A percentile compares a stretch with the other conserved stretches of the same genome.
phyloP scores from a whole-genome alignment of 2,329 filamentous ascomycete species.

The Colletotrichum sp. region DNA sequence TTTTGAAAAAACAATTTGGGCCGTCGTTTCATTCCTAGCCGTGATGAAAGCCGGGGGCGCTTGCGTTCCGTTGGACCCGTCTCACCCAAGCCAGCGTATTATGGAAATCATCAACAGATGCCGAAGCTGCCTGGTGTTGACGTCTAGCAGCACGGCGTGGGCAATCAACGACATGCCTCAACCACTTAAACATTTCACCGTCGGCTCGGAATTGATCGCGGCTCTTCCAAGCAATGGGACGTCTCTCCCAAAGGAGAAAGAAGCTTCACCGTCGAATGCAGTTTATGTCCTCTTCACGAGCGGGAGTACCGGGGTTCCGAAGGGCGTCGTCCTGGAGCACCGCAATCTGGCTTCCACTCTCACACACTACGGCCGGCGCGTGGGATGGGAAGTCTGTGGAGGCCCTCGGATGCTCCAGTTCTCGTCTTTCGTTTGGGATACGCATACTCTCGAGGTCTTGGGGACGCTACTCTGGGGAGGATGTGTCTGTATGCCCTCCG shows the following conservation, averaged over 20 bases:
- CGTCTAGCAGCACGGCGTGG: not conserved
- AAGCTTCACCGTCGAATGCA: not conserved
- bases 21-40: conserved; percentile 30
- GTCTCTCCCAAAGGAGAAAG: not conserved
- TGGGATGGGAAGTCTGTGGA: not conserved
- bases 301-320: not conserved
- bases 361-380: not conserved
- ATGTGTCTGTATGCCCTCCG: not conserved
- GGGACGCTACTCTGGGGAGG: not conserved
- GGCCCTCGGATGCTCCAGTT: not conserved
- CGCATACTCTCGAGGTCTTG: not conserved
- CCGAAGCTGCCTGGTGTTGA: not conserved
- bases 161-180: not conserved
- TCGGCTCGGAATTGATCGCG: not conserved
- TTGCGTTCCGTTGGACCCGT: conserved; percentile 32
- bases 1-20: conserved; percentile 29
- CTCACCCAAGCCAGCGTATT: not conserved
- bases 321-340: not conserved
- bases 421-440: not conserved
- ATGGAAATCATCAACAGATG: not conserved
- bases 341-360: not conserved
- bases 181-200: not conserved
- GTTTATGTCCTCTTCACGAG: not conserved
- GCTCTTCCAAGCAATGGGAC: not conserved
- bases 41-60: conserved; percentile 35